Conservation (phyloP, 1,284 basidiomycete species). For the Puccinia horiana region DNA sequence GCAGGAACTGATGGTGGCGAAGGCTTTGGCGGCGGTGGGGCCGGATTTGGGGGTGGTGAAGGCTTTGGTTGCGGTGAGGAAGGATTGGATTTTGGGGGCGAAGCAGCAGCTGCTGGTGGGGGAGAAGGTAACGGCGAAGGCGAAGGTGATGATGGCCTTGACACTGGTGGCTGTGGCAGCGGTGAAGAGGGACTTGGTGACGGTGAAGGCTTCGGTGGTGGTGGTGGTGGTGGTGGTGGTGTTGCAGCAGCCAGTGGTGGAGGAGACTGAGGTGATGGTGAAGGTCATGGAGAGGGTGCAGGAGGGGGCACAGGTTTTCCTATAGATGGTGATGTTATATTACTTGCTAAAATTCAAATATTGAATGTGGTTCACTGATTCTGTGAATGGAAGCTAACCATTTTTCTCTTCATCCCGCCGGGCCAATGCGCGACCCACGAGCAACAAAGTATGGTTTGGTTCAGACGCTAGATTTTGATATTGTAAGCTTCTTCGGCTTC, state of each 20-base stretch:
- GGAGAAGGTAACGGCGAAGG: not conserved
- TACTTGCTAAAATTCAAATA: not conserved
- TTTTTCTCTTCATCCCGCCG: not conserved
- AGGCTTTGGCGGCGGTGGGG: not conserved
- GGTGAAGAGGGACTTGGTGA: not conserved
- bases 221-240: not conserved
- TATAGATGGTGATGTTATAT: not conserved
- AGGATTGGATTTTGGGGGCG: not conserved
- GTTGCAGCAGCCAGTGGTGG: not conserved
- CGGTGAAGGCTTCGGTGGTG: not conserved
- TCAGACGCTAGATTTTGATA: not conserved
- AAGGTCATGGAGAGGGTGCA: not conserved
- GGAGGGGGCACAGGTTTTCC: not conserved
- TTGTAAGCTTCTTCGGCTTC: slow-evolving; percentile 2
- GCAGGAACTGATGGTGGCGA: not conserved
- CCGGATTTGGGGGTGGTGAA: not conserved
- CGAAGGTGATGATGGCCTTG: not conserved
- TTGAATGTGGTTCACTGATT: not conserved
- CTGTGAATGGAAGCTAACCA: not conserved
- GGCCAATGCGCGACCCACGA: not conserved
- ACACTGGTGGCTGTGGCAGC: not conserved
- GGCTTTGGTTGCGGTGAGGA: not conserved
- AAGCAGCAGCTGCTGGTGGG: not conserved
- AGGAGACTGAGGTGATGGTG: not conserved
- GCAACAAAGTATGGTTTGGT: not conserved